Conservation (phyloP, 306 rosid species). For the Arachis stenosperma region DNA sequence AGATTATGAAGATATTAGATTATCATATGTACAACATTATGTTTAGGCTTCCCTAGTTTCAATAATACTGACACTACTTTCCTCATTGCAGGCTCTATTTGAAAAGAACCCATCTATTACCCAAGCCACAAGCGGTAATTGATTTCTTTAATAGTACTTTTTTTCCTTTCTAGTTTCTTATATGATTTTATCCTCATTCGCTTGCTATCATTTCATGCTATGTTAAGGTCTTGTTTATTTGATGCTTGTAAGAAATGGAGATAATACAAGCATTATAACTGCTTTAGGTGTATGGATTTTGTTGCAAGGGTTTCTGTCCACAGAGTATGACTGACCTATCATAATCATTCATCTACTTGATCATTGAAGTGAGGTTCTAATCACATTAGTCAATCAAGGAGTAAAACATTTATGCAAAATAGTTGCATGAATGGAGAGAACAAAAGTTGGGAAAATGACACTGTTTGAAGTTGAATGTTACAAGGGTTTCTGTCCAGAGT, state of each 20-base stretch:
- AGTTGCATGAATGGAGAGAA: constrained; percentile 3
- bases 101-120: constrained; percentile 65
- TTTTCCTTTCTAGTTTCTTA: constrained; percentile 25
- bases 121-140: constrained; percentile 61
- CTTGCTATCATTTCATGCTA: constrained; percentile 12
- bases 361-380: background rate
- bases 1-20: constrained; percentile 10
- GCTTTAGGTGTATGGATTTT: background rate
- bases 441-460: background rate
- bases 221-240: background rate
- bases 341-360: background rate
- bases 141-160: constrained; percentile 22
- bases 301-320: background rate
- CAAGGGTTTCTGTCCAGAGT: background rate
- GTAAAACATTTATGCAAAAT: background rate
- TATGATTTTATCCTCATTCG: background rate
- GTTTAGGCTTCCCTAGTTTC: background rate
- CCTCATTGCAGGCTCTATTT: constrained; percentile 68
- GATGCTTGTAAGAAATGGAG: background rate
- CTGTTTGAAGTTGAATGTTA: background rate
- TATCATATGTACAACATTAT: constrained; percentile 4
- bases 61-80: constrained; percentile 17
- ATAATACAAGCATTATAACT: background rate
- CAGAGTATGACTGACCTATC: background rate
- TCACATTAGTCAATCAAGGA: background rate